Conservation (phyloP, 345 rosid genomes). For the Arabidopsis thaliana region TAIR10.1 NC_003074.8:6198001-6198500, state of each 20-base stretch:
- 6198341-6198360: constrained; percentile 95
- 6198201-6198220: constrained; percentile 90
- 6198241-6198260: constrained; percentile 82
- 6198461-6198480: constrained; percentile 83
- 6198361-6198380: constrained; percentile 92
- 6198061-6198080: constrained; percentile 58
- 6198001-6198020: constrained; percentile 74
- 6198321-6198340: constrained; percentile 70
- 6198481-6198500: constrained; percentile 71
- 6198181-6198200: constrained; percentile 92
- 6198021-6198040: constrained; percentile 95
- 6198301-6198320: constrained; percentile 75
- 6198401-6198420: constrained; percentile 88
- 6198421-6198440: constrained; percentile 94
- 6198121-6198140: constrained; percentile 87
- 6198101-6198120: constrained; percentile 85
- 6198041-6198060: constrained; percentile 75
- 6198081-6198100: constrained; percentile 63
- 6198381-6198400: constrained; percentile 94
- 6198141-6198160: constrained; percentile 87
- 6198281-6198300: constrained; percentile 84
- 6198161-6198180: constrained; percentile 88
- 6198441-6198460: constrained; percentile 87
- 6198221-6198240: constrained; percentile 79
- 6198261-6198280: constrained; percentile 83